phyloP scores from a whole-genome alignment of 495 filamentous ascomycete genomes.

The Sordaria brevicollis region DNA sequence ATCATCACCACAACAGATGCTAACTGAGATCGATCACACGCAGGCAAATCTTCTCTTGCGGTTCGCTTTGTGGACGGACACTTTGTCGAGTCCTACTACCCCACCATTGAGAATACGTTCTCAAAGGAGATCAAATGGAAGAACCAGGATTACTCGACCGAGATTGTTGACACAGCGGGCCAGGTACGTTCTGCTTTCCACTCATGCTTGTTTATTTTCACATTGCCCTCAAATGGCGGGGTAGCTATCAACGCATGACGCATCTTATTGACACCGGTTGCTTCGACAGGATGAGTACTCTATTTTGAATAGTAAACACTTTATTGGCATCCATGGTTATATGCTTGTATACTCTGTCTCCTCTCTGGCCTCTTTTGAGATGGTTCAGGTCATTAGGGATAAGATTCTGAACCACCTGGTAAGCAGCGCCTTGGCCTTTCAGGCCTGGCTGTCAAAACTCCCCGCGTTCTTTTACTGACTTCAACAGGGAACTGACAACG shows the following conservation, averaged over 20 bases:
- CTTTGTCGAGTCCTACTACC: slow-evolving; percentile 98
- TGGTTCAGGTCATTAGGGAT: slow-evolving; percentile 87
- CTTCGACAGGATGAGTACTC: slow-evolving; percentile 82
- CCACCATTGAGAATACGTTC: slow-evolving; percentile 98
- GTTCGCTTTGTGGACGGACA: slow-evolving; percentile 96
- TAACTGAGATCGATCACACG: background rate
- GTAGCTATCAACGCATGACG: background rate
- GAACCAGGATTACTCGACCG: slow-evolving; percentile 86
- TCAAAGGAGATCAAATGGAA: slow-evolving; percentile 87
- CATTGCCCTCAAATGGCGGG: background rate
- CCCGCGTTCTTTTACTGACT: background rate
- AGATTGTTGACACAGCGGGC: slow-evolving; percentile 97
- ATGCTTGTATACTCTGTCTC: slow-evolving; percentile 96
- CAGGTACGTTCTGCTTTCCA: slow-evolving; percentile 51
- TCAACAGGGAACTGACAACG: slow-evolving; percentile 74
- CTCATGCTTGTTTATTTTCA: background rate
- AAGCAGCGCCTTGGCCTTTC: slow-evolving; percentile 21
- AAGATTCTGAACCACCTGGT: slow-evolving; percentile 97
- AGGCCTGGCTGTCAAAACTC: background rate
- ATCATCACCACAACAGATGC: background rate
- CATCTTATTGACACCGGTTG: background rate
- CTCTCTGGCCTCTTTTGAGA: slow-evolving; percentile 89
- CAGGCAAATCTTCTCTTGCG: slow-evolving; percentile 95
- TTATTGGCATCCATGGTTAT: slow-evolving; percentile 98
- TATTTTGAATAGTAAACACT: slow-evolving; percentile 96